phyloP scores from a whole-genome alignment of 345 rosid genomes.

The Hevea brasiliensis region DNA sequence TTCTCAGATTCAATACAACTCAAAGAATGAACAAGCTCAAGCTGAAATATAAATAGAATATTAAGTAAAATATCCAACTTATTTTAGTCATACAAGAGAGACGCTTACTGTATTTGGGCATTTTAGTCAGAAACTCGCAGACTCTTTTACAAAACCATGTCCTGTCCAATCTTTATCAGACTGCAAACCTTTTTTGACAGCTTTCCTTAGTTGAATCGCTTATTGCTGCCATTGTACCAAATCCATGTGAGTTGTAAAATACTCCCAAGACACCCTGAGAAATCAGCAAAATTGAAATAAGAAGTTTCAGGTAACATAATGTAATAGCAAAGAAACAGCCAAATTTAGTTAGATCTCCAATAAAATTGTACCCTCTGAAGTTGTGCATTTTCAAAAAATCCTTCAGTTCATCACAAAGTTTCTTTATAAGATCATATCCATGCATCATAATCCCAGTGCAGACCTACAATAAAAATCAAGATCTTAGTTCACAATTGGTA shows the following conservation, averaged over 20 bases:
- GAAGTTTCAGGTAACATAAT: not conserved
- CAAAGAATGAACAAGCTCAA: too few relatives aligned
- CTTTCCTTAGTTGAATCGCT: slow-evolving; percentile 78
- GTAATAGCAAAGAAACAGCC: too few relatives aligned
- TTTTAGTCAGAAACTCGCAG: slow-evolving; percentile 79
- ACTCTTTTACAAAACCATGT: slow-evolving; percentile 89
- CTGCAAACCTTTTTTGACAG: slow-evolving; percentile 66
- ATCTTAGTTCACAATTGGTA: not conserved
- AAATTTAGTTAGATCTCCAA: not conserved
- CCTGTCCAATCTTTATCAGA: slow-evolving; percentile 98
- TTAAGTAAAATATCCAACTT: not conserved
- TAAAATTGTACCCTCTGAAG: slow-evolving; percentile 74
- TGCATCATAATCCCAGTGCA: slow-evolving; percentile 99
- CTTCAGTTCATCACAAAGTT: slow-evolving; percentile 67
- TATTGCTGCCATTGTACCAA: slow-evolving; percentile 75
- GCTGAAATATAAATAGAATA: too few relatives aligned
- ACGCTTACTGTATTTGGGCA: slow-evolving; percentile 18
- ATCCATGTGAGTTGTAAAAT: slow-evolving; percentile 90
- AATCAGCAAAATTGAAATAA: not conserved
- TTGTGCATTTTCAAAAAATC: slow-evolving; percentile 89
- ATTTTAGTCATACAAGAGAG: slow-evolving; percentile 11
- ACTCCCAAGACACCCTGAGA: slow-evolving; percentile 68
- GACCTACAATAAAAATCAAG: slow-evolving; percentile 45
- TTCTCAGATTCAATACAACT: too few relatives aligned
- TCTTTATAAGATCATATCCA: slow-evolving; percentile 87